phyloP scores from a whole-genome alignment of 1,284 basidiomycete genomes.

The Lentinula novae-zelandiae region DNA sequence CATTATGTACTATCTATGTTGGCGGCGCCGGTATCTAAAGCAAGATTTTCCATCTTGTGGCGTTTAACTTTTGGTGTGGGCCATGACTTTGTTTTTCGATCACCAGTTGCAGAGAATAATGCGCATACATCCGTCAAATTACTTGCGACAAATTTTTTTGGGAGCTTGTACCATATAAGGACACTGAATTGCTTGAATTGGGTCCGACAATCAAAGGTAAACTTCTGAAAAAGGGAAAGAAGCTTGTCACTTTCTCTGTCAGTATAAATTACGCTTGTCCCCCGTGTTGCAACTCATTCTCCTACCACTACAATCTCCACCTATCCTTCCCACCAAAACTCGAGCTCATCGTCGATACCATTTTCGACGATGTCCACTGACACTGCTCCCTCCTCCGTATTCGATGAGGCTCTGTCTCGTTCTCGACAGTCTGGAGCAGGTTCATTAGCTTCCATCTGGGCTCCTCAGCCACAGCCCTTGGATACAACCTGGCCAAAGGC shows the following conservation, averaged over 20 bases:
- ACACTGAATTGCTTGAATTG: not conserved
- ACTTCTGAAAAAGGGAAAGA: slow-evolving; percentile 1
- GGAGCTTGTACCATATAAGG: not conserved
- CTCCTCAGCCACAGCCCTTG: slow-evolving; percentile 65
- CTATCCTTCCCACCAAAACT: not conserved
- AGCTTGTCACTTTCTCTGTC: not conserved
- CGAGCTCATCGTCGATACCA: slow-evolving; percentile 5
- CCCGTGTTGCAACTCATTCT: not conserved
- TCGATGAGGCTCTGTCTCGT: slow-evolving; percentile 5
- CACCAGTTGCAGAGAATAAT: not conserved
- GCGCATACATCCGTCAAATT: not conserved
- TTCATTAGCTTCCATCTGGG: slow-evolving; percentile 58
- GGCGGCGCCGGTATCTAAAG: not conserved
- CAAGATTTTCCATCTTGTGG: not conserved
- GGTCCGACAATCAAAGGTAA: not conserved
- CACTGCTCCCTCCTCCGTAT: slow-evolving; percentile 1
- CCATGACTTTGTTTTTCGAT: not conserved
- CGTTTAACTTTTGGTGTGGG: not conserved
- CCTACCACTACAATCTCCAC: slow-evolving; percentile 1
- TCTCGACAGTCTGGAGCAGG: slow-evolving; percentile 10
- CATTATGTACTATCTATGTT: not conserved
- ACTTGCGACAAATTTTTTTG: not conserved
- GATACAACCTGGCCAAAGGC: slow-evolving; percentile 63
- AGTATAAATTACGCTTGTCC: slow-evolving; percentile 1
- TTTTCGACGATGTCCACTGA: slow-evolving; percentile 10